These are phyloP conservation scores for Brettanomyces sp. DNA, from an alignment of 805 yeast species.

Conservation along the genomic window DNA sequence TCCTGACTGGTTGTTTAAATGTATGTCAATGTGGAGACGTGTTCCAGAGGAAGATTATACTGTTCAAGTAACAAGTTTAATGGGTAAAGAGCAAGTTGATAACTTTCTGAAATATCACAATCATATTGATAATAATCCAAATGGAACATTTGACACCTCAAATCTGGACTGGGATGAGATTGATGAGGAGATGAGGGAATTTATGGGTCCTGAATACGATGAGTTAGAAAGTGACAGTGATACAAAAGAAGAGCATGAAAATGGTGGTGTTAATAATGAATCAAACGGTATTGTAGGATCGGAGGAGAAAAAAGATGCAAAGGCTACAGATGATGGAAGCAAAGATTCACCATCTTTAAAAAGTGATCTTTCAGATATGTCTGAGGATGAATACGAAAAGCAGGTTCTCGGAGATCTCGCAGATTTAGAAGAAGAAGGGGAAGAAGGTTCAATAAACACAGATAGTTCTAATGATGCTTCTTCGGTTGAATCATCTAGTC, in stretches of 20 bases:
- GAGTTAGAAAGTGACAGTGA: conserved; percentile 17
- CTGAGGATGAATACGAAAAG: conserved; percentile 38
- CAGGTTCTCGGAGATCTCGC: conserved; percentile 43
- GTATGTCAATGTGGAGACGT: conserved; percentile 70
- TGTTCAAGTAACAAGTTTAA: conserved; percentile 40
- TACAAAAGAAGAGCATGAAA: not conserved
- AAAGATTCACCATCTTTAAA: not conserved
- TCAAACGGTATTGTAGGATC: conserved; percentile 12
- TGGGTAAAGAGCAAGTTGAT: conserved; percentile 36
- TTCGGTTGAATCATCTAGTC: too few species aligned
- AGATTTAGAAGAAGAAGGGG: conserved; percentile 28
- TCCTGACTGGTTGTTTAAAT: conserved; percentile 87
- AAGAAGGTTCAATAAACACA: not conserved
- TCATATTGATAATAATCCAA: conserved; percentile 24
- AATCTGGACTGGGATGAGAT: conserved; percentile 45
- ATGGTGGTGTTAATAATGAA: conserved; percentile 7
- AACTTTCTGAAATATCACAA: conserved; percentile 29
- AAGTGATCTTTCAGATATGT: conserved; percentile 1
- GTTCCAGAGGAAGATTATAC: conserved; percentile 54
- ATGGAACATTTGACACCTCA: conserved; percentile 29
- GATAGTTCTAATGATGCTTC: too few species aligned
- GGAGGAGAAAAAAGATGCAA: conserved; percentile 9
- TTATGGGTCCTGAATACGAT: conserved; percentile 36
- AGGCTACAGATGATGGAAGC: conserved; percentile 7
- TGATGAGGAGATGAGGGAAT: conserved; percentile 47